A percentile compares a stretch with the other conserved stretches of the same genome.
phyloP scores from a whole-genome alignment of 139 green algal species.

The Mychonastes homosphaera region DNA sequence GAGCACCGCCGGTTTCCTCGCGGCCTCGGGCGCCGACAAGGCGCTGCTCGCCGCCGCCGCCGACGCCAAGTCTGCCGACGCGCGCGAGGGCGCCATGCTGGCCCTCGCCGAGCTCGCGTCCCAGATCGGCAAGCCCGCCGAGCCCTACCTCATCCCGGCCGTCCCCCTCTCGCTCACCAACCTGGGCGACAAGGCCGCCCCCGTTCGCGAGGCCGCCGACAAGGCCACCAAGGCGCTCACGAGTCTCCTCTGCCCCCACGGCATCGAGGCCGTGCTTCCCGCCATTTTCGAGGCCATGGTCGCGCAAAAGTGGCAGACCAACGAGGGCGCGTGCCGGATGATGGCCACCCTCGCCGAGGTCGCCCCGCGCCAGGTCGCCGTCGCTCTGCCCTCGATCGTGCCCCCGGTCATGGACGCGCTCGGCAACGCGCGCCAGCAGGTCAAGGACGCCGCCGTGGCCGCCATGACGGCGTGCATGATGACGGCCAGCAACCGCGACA shows the following conservation, averaged over 20 bases:
- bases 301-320: slow-evolving; percentile 63
- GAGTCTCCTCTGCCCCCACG: slow-evolving; percentile 30
- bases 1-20: no score
- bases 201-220: slow-evolving; percentile 38
- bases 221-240: slow-evolving; percentile 21
- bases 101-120: slow-evolving; percentile 30
- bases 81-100: slow-evolving; percentile 34
- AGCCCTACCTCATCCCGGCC: slow-evolving; percentile 57
- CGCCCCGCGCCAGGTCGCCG: slow-evolving; percentile 42
- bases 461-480: slow-evolving; percentile 34
- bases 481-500: slow-evolving; percentile 72
- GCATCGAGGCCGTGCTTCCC: slow-evolving; percentile 40
- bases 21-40: slow-evolving; percentile 13
- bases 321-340: slow-evolving; percentile 52
- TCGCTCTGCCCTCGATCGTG: slow-evolving; percentile 63
- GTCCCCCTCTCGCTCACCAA: slow-evolving; percentile 47
- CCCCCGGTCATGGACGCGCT: slow-evolving; percentile 53
- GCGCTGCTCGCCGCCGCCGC: slow-evolving; percentile 15
- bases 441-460: slow-evolving; percentile 31
- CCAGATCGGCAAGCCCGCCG: slow-evolving; percentile 23
- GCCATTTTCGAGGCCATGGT: slow-evolving; percentile 53
- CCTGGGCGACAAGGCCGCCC: slow-evolving; percentile 56
- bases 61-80: slow-evolving; percentile 24
- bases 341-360: slow-evolving; percentile 41
- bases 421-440: slow-evolving; percentile 56